Percentiles rank a stretch among this genome's conserved stretches.
These are phyloP conservation scores for Suzukiozyma palmioleophila DNA, from an alignment of 1,139 yeast genomes.

Conservation along the genomic window DNA sequence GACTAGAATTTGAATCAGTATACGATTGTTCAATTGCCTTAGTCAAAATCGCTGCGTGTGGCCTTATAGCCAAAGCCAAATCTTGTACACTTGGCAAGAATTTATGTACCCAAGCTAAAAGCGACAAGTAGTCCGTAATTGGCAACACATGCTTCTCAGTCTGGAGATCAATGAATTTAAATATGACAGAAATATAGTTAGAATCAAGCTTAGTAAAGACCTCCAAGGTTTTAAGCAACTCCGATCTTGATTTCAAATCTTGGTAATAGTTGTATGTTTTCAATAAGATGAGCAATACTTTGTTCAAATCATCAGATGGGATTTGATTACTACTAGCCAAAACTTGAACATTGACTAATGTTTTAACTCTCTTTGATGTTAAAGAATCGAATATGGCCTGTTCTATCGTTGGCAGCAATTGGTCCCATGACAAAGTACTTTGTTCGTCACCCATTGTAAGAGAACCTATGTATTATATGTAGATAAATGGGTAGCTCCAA, in stretches of 20 bases:
- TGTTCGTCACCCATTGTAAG: background rate
- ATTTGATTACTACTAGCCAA: slow-evolving; percentile 12
- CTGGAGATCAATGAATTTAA: slow-evolving; percentile 34
- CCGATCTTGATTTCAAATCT: slow-evolving; percentile 44
- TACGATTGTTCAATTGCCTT: slow-evolving; percentile 13
- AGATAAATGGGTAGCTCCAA: no score
- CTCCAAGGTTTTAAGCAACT: slow-evolving; percentile 33
- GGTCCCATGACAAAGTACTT: slow-evolving; percentile 9
- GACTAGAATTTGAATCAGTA: background rate
- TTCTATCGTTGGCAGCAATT: slow-evolving; percentile 15
- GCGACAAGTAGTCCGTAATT: slow-evolving; percentile 48
- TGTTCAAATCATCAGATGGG: slow-evolving; percentile 18
- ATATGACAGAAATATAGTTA: slow-evolving; percentile 27
- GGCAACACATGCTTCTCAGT: slow-evolving; percentile 39
- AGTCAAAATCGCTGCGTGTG: slow-evolving; percentile 22
- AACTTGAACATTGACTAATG: slow-evolving; percentile 16
- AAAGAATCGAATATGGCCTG: slow-evolving; percentile 29
- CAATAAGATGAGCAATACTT: slow-evolving; percentile 26
- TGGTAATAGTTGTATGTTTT: slow-evolving; percentile 48
- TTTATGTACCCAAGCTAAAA: slow-evolving; percentile 52
- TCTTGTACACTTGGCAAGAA: slow-evolving; percentile 11
- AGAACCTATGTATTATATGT: no score
- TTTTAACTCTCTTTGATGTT: slow-evolving; percentile 29
- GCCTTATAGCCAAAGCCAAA: slow-evolving; percentile 16
- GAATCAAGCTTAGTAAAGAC: slow-evolving; percentile 27